These are phyloP conservation scores for Lenwebbia sp. DNA, from an alignment of 345 rosid species.

Conservation along the genomic window DNA sequence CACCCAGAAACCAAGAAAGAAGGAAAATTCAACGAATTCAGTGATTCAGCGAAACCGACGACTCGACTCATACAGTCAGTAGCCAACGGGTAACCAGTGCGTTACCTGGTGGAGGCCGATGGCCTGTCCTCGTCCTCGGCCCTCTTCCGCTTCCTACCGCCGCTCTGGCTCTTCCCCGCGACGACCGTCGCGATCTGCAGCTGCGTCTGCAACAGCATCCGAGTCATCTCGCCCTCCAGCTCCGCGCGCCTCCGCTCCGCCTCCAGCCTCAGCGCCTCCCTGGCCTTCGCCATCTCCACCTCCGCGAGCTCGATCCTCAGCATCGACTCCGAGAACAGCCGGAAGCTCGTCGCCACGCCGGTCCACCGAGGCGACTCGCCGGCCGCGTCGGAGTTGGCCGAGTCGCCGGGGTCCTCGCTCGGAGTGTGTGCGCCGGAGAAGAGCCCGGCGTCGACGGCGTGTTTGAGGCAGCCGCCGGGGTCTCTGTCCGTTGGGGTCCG, in stretches of 20 bases:
- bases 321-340: conserved; percentile 39
- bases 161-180: not conserved
- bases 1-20: not conserved
- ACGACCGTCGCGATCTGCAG: conserved; percentile 29
- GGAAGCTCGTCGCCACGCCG: conserved; percentile 17
- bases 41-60: not conserved
- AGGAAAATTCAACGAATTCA: not conserved
- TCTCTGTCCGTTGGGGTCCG: not conserved
- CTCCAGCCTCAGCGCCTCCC: conserved; percentile 40
- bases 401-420: conserved; percentile 2
- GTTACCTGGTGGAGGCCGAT: conserved; percentile 12
- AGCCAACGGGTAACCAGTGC: not conserved
- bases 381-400: not conserved
- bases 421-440: conserved; percentile 1
- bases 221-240: conserved; percentile 44
- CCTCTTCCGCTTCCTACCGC: conserved; percentile 40
- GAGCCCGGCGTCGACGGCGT: conserved; percentile 10
- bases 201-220: conserved; percentile 35
- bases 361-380: conserved; percentile 1
- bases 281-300: conserved; percentile 53
- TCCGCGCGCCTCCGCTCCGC: conserved; percentile 37
- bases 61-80: not conserved
- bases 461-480: not conserved
- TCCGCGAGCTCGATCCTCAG: conserved; percentile 33
- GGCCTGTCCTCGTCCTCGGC: conserved; percentile 16